phyloP scores from a whole-genome alignment of 2,329 filamentous ascomycete species.

The Phoma sp. region DNA sequence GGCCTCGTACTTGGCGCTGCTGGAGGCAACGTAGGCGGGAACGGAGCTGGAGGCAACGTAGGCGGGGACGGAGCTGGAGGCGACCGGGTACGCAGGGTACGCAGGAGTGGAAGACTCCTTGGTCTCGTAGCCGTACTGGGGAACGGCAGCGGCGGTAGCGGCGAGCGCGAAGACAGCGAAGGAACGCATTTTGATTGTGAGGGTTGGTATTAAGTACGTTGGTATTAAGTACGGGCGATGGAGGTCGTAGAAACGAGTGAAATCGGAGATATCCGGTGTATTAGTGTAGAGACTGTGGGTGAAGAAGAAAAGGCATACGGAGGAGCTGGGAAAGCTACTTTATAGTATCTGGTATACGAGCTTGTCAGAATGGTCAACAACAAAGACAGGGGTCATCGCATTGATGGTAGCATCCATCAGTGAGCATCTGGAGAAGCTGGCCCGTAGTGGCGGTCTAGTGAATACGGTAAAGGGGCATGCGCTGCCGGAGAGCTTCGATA shows the following conservation, averaged over 20 bases:
- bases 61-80: background rate
- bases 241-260: conserved; percentile 48
- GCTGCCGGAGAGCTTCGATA: conserved; percentile 29
- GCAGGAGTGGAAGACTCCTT: conserved; percentile 30
- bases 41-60: background rate
- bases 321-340: conserved; percentile 36
- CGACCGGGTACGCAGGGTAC: conserved; percentile 14
- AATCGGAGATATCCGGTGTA: conserved; percentile 49
- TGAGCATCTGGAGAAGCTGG: conserved; percentile 29
- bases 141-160: background rate
- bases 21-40: background rate
- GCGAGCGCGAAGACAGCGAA: conserved; percentile 37
- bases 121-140: conserved; percentile 2
- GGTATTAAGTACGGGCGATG: conserved; percentile 42
- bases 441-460: conserved; percentile 33
- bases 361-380: conserved; percentile 30
- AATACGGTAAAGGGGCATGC: conserved; percentile 41
- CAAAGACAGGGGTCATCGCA: conserved; percentile 31
- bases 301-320: conserved; percentile 37
- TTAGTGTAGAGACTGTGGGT: conserved; percentile 46
- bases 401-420: conserved; percentile 36
- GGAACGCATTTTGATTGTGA: conserved; percentile 49
- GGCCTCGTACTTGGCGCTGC: background rate
- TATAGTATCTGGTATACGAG: conserved; percentile 38
- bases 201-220: conserved; percentile 43